Percentiles rank a stretch among this genome's conserved stretches.
These are phyloP conservation scores for Artomyces pyxidatus DNA, from an alignment of 768 basidiomycete species.

Conservation along the genomic window DNA sequence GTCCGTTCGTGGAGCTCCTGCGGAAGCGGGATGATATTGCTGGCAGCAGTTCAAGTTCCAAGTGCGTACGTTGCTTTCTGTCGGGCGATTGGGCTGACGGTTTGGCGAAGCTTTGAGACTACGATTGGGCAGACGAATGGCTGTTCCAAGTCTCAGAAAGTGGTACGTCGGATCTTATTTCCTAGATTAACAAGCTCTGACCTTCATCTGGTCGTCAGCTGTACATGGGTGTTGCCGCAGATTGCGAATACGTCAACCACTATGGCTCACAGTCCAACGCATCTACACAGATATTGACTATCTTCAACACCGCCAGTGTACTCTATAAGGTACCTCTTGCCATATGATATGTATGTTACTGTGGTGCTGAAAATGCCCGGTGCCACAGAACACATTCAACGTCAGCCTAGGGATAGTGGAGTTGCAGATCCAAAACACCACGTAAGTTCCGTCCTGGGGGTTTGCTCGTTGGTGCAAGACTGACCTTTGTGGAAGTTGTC, in stretches of 20 bases:
- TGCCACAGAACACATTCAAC: conserved; percentile 62
- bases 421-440: conserved; percentile 58
- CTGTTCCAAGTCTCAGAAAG: conserved; percentile 65
- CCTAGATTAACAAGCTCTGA: background rate
- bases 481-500: conserved; percentile 40
- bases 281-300: conserved; percentile 63
- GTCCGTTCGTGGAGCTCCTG: conserved; percentile 27
- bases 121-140: conserved; percentile 63
- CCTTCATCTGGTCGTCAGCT: conserved; percentile 25
- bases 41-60: conserved; percentile 40
- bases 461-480: conserved; percentile 1
- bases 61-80: conserved; percentile 30
- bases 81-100: background rate
- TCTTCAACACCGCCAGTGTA: conserved; percentile 71
- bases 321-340: conserved; percentile 49
- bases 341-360: background rate
- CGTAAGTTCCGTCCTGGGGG: conserved; percentile 25
- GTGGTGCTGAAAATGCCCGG: conserved; percentile 12
- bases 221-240: conserved; percentile 85
- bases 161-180: conserved; percentile 33
- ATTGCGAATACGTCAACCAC: conserved; percentile 66
- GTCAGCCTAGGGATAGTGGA: conserved; percentile 79
- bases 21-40: conserved; percentile 49
- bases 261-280: conserved; percentile 62
- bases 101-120: conserved; percentile 47